Evolutionary conservation across 306 rosid genomes (phyloP), one percentile per base, ranked within the genome.

Genomic region (Cicer arietinum): DNA sequence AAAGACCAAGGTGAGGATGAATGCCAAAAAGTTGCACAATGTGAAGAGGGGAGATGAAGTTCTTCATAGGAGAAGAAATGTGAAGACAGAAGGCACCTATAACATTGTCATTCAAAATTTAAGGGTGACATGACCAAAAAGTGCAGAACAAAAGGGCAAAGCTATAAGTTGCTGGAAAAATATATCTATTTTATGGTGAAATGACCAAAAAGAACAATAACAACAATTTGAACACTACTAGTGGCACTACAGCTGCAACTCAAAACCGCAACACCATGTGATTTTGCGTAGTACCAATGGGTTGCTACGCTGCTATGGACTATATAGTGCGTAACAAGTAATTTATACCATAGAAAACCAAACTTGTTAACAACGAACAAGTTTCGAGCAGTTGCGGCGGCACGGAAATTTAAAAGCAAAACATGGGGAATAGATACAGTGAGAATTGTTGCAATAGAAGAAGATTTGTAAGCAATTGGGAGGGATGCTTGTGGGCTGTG

Each of bases 391-490:
- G 42, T 22, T 56, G 61, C 8, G 1, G 25, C 10, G 8, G 10
- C 62, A 57, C 2, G 9, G 64, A 25, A 58, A 58, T 58, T 58
- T 30, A 59, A 59, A 59, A 59, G 11, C 65, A 12, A 59, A 14
- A 16, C 43, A 59, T 30, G 30, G 10, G 2, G 43, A 58, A 58
- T 5, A 13, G 16, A 11, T 58, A 7, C 1, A 3, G 16, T 22
- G 64, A 58, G 16, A 58, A 22, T 58, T 58, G 64, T 6, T 25
- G 64, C 7, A 20, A 20, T 2, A 10, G 13, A 58, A 11, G 4
- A n/a, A 20, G 40, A 10, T 58, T 11, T 35, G 10, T 18, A 8
- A 11, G 60, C 12, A 16, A 54, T 16, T 54, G 18, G 60, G 64
- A 58, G 64, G 42, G 64, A 25, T 58, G 41, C 14, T 25, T 25